These are phyloP conservation scores for Wickerhamiella sergipiensis DNA, from an alignment of 805 yeast species.

Conservation along the genomic window DNA sequence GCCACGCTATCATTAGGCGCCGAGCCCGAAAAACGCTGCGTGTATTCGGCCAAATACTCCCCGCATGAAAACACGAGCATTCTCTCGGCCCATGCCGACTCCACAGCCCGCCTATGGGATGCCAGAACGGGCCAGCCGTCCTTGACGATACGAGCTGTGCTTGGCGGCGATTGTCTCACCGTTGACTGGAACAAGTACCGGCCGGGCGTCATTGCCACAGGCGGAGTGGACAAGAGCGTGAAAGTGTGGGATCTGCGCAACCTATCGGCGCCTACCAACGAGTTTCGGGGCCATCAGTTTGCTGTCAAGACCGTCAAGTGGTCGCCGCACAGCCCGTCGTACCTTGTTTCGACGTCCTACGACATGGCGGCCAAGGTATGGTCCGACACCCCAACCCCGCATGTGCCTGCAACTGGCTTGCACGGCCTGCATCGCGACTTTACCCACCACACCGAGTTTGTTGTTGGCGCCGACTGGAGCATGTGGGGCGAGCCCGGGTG, in stretches of 20 bases:
- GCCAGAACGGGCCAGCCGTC: conserved; percentile 34
- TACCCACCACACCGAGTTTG: conserved; percentile 72
- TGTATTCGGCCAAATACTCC: conserved; percentile 68
- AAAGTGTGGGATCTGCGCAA: conserved; percentile 82
- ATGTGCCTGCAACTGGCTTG: conserved; percentile 10
- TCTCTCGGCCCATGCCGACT: conserved; percentile 59
- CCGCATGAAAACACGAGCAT: conserved; percentile 70
- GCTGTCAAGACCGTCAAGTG: conserved; percentile 74
- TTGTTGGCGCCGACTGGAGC: conserved; percentile 87
- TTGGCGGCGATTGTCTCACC: conserved; percentile 65
- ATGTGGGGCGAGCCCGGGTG: conserved; percentile 95
- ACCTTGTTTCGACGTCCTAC: conserved; percentile 63
- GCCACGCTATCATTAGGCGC: conserved; percentile 2
- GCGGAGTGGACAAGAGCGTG: conserved; percentile 80
- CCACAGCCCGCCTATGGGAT: conserved; percentile 73
- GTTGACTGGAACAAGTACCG: conserved; percentile 89
- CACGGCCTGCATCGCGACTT: conserved; percentile 45
- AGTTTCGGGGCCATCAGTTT: conserved; percentile 73
- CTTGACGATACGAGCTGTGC: conserved; percentile 54
- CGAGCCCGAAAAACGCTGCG: conserved; percentile 27
- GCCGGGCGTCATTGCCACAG: conserved; percentile 65
- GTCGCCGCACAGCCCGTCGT: conserved; percentile 76
- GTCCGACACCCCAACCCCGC: conserved; percentile 43
- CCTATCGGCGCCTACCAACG: conserved; percentile 55
- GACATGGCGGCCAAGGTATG: conserved; percentile 89